These are phyloP conservation scores for Leccinellum albellum DNA, from an alignment of 768 basidiomycete genomes.

Conservation along the genomic window DNA sequence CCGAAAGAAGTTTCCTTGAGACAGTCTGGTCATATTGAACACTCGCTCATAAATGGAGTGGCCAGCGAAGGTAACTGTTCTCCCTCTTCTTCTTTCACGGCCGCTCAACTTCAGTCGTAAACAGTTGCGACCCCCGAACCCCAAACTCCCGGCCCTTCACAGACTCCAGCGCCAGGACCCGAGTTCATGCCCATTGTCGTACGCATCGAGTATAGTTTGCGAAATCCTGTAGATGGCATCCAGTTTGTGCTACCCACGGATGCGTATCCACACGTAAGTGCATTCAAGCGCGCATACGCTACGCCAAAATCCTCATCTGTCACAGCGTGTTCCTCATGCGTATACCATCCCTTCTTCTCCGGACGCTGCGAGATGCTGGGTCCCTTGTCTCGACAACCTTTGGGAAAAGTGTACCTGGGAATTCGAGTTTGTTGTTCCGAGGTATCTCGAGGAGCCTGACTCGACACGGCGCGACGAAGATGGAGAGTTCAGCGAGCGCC, in stretches of 20 bases:
- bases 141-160: slow-evolving; percentile 53
- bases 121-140: slow-evolving; percentile 81
- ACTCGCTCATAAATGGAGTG: slow-evolving; percentile 36
- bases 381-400: slow-evolving; percentile 92
- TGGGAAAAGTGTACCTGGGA: slow-evolving; percentile 99
- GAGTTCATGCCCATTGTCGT: slow-evolving; percentile 78
- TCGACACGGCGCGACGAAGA: slow-evolving; percentile 34
- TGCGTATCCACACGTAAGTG: slow-evolving; percentile 77
- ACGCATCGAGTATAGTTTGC: slow-evolving; percentile 75
- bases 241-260: slow-evolving; percentile 82
- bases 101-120: slow-evolving; percentile 6
- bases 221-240: slow-evolving; percentile 79
- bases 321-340: slow-evolving; percentile 86
- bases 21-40: slow-evolving; percentile 48
- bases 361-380: slow-evolving; percentile 94
- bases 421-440: slow-evolving; percentile 91
- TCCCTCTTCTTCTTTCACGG: neutral
- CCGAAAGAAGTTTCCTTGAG: slow-evolving; percentile 67
- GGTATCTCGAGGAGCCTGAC: slow-evolving; percentile 62
- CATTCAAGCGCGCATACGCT: slow-evolving; percentile 2
- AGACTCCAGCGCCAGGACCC: slow-evolving; percentile 37
- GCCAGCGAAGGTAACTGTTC: slow-evolving; percentile 56
- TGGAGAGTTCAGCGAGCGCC: slow-evolving; percentile 45
- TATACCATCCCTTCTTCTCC: slow-evolving; percentile 86
- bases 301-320: slow-evolving; percentile 14